Conservation (phyloP, 352 stramenopile species). For the Phytophthora boehmeriae region DNA sequence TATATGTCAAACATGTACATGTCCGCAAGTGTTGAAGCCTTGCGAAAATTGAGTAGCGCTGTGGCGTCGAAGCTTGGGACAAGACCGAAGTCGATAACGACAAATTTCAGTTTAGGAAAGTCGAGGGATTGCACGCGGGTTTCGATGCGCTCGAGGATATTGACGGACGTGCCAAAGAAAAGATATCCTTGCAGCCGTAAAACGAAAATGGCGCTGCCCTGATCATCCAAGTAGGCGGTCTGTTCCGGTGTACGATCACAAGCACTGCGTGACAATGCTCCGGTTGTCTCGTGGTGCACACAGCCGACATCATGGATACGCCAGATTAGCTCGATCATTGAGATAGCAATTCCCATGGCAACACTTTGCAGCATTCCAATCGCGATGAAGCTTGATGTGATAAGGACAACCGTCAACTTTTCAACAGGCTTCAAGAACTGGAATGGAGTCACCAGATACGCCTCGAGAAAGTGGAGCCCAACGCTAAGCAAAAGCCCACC, state of each 20-base stretch:
- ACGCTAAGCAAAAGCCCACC: slow-evolving; percentile 77
- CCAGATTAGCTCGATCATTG: slow-evolving; percentile 80
- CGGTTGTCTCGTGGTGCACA: slow-evolving; percentile 77
- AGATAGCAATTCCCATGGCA: slow-evolving; percentile 77
- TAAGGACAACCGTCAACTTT: slow-evolving; percentile 63
- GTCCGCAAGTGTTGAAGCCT: slow-evolving; percentile 61
- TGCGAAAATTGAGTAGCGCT: slow-evolving; percentile 78
- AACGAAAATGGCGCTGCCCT: slow-evolving; percentile 72
- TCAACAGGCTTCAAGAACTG: slow-evolving; percentile 77
- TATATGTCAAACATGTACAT: slow-evolving; percentile 80
- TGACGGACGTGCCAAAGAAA: slow-evolving; percentile 85
- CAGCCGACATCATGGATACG: slow-evolving; percentile 81
- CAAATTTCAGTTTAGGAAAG: slow-evolving; percentile 60
- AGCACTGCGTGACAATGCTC: slow-evolving; percentile 62
- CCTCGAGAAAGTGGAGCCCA: slow-evolving; percentile 78
- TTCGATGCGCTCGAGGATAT: slow-evolving; percentile 77
- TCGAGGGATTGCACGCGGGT: slow-evolving; percentile 66
- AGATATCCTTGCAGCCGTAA: slow-evolving; percentile 80
- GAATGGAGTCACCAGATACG: slow-evolving; percentile 76
- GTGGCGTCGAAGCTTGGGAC: slow-evolving; percentile 81
- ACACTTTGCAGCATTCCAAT: slow-evolving; percentile 80
- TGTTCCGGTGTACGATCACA: slow-evolving; percentile 75
- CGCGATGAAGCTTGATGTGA: slow-evolving; percentile 72
- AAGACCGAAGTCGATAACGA: slow-evolving; percentile 83
- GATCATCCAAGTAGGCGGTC: slow-evolving; percentile 49